Evolutionary conservation across 2,329 filamentous ascomycete species (phyloP).

Genomic region (Sporothrix phasma): DNA sequence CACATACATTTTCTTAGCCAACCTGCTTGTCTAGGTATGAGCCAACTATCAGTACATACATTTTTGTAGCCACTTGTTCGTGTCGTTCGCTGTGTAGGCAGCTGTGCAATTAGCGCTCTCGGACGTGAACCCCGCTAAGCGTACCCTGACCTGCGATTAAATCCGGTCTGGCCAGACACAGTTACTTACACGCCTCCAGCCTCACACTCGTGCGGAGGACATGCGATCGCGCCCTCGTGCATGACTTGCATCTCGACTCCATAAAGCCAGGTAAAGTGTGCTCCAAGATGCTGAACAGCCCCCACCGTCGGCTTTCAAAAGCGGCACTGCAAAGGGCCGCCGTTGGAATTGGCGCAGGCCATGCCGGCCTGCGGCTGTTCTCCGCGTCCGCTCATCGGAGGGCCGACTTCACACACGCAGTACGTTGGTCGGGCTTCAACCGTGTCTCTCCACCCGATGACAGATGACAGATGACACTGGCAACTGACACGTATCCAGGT

Average conservation of each 20-base stretch:
- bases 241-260: not conserved
- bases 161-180: too few species aligned
- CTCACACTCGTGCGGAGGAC: not conserved
- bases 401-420: constrained; percentile 15
- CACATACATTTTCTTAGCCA: too few species aligned
- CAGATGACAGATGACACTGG: too few species aligned
- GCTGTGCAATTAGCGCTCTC: not conserved
- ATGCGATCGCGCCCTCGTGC: not conserved
- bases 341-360: too few species aligned
- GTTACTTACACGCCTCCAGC: not conserved
- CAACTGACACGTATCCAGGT: constrained; percentile 29
- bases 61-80: not conserved
- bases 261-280: not conserved
- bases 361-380: not conserved
- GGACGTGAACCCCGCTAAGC: not conserved
- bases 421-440: not conserved
- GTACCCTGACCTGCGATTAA: too few species aligned
- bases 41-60: not conserved
- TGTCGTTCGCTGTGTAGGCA: not conserved
- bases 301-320: not conserved
- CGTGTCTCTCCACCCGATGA: too few species aligned
- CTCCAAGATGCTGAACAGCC: not conserved
- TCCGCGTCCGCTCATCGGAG: constrained; percentile 1
- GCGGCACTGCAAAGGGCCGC: not conserved
- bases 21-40: too few species aligned